Base-by-base conservation (phyloP, 805 yeast species). In the Saccharomyces cerevisiae region DNA sequence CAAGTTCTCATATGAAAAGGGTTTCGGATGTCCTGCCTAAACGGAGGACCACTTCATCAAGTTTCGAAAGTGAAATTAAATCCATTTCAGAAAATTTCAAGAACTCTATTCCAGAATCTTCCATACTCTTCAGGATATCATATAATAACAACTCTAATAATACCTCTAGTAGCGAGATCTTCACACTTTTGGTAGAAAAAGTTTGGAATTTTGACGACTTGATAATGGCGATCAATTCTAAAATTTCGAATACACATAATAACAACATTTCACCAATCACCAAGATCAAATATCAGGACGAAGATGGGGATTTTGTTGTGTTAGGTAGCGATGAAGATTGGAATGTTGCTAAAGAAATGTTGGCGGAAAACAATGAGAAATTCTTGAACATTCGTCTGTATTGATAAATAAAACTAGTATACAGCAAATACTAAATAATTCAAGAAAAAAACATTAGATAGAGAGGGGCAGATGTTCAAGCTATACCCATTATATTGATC, bases 251-350 rank as follows among this genome's bases (percentile, higher is more conserved):
- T 51, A 76, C 82, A 53, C 86, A 84, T 26, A 76, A 69, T 13
- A 36, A 21, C 11, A 8, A 22, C 10, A 24, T 21, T 36, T 17
- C 17, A 24, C 43, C 43, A 17, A 59, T 73, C 49, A 70, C 73
- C 54, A 75, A 85, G 62, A 76, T 94, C 57, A 84, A 84, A 69
- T 92, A 89, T 67, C 83, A 82, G 66, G 99, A 94, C 70, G 99
- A 94, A 70, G 99, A 94, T 67, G 97, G 96, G 17, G 99, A 94
- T 68, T 85, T 81, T 67, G 95, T 94, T 47, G 83, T 87, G 49
- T 81, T 92, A 70, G 87, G 84, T 60, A 81, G 89, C 31, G 86
- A 85, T 57, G 97, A 92, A 51, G 98, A 92, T 67, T 87, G 96
- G 88, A 72, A 69, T 29, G 82, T 91, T 67, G 97, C 96, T 1